Evolutionary conservation across 2,329 filamentous ascomycete genomes (phyloP).

Genomic region (Fusarium begoniae): DNA sequence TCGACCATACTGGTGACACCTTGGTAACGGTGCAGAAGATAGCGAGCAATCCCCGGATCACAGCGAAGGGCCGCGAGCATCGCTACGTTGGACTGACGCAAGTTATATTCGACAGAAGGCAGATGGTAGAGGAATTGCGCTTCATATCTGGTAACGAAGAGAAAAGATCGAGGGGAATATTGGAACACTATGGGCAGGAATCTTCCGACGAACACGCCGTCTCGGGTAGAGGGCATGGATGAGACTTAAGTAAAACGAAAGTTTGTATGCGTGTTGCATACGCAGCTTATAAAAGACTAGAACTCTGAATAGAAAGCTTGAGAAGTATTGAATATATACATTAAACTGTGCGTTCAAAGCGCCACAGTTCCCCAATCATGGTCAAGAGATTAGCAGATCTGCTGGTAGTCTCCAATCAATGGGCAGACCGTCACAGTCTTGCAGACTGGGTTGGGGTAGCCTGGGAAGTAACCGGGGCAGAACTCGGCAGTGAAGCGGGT

Average conservation of each 20-base stretch:
- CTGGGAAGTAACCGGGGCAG: background rate
- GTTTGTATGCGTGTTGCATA: too few relatives aligned
- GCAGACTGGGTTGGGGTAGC: background rate
- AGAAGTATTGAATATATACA: too few relatives aligned
- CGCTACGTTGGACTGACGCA: background rate
- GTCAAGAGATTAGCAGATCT: background rate
- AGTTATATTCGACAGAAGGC: background rate
- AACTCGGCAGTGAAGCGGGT: background rate
- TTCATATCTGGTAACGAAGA: accelerated
- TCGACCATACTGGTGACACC: background rate
- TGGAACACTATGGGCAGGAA: background rate
- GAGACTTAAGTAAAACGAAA: too few relatives aligned
- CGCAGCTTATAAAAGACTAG: too few relatives aligned
- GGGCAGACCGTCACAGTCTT: background rate
- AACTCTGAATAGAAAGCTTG: too few relatives aligned
- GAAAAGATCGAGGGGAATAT: background rate
- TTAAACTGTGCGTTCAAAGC: too few relatives aligned
- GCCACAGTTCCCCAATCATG: too few relatives aligned
- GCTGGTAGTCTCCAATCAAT: background rate
- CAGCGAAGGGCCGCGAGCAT: background rate
- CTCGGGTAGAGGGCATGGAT: too few relatives aligned
- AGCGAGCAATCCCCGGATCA: background rate
- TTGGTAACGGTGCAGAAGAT: background rate
- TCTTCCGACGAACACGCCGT: background rate
- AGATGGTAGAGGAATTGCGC: background rate